phyloP scores from a whole-genome alignment of 768 basidiomycete genomes.

The Hericium rajendrae region DNA sequence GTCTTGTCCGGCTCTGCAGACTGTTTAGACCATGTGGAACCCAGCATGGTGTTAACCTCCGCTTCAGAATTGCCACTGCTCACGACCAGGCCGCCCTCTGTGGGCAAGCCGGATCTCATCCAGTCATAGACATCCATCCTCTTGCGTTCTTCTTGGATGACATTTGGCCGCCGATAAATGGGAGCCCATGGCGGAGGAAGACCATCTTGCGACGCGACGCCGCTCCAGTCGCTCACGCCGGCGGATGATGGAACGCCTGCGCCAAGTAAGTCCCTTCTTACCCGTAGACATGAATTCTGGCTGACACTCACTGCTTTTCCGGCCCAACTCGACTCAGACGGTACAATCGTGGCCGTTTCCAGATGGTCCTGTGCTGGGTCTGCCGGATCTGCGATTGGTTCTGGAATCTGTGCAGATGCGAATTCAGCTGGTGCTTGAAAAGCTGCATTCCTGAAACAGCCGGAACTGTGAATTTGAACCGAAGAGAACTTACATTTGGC shows the following conservation, averaged over 20 bases:
- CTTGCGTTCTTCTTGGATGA: not conserved
- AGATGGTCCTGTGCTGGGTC: not conserved
- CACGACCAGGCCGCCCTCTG: too few species aligned
- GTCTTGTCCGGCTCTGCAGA: too few species aligned
- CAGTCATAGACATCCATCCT: not conserved
- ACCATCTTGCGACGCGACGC: not conserved
- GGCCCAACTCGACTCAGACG: slow-evolving; percentile 5
- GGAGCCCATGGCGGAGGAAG: not conserved
- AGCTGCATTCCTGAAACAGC: too few species aligned
- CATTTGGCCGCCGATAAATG: not conserved
- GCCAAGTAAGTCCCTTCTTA: too few species aligned
- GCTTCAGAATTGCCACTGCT: too few species aligned
- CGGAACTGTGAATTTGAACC: too few species aligned
- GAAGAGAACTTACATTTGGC: slow-evolving; percentile 6
- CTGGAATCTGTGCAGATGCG: not conserved
- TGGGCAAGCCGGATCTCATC: not conserved
- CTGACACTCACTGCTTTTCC: slow-evolving; percentile 7
- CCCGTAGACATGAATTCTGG: too few species aligned
- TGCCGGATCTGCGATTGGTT: not conserved
- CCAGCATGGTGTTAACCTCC: too few species aligned
- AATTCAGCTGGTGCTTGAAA: too few species aligned
- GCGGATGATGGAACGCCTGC: not conserved
- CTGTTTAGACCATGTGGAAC: too few species aligned
- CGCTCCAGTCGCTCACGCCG: too few species aligned
- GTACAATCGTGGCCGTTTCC: not conserved